Percentiles rank a stretch among this genome's conserved stretches.
Conservation (phyloP, 2,329 filamentous ascomycete genomes). For the Talaromyces sp. region DNA sequence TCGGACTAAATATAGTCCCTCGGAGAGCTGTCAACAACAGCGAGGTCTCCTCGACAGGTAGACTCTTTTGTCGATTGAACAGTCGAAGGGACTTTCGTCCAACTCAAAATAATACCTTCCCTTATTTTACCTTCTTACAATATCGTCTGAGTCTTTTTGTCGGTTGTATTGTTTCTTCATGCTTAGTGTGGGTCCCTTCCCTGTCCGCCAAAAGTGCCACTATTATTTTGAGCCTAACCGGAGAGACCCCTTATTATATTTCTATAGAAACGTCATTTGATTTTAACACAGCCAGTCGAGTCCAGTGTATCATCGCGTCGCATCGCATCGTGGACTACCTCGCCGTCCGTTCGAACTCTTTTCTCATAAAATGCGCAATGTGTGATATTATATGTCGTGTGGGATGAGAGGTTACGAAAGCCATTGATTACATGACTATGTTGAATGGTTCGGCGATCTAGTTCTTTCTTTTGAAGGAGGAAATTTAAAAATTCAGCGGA, state of each 20-base stretch:
- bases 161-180: not conserved
- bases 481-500: not conserved
- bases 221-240: conserved; percentile 16
- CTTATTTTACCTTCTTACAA: not conserved
- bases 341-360: not conserved
- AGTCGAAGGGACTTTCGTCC: not conserved
- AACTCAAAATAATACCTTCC: not conserved
- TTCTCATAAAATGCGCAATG: conserved; percentile 4
- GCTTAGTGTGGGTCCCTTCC: conserved; percentile 2
- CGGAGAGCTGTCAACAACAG: conserved; percentile 1
- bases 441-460: conserved; percentile 10
- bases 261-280: conserved; percentile 13
- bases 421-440: conserved; percentile 14
- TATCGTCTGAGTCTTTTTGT: too few species aligned
- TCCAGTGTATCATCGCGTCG: not conserved
- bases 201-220: not conserved
- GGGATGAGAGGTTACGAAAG: conserved; percentile 6
- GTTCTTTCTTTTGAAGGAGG: not conserved
- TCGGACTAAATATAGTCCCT: conserved; percentile 7
- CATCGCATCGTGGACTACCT: not conserved
- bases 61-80: not conserved
- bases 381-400: not conserved
- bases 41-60: not conserved
- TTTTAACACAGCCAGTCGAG: not conserved
- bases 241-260: conserved; percentile 6